Percentiles rank a stretch among this genome's conserved stretches.
These are phyloP conservation scores for Candida jianshihensis DNA, from an alignment of 805 yeast genomes.

Conservation along the genomic window DNA sequence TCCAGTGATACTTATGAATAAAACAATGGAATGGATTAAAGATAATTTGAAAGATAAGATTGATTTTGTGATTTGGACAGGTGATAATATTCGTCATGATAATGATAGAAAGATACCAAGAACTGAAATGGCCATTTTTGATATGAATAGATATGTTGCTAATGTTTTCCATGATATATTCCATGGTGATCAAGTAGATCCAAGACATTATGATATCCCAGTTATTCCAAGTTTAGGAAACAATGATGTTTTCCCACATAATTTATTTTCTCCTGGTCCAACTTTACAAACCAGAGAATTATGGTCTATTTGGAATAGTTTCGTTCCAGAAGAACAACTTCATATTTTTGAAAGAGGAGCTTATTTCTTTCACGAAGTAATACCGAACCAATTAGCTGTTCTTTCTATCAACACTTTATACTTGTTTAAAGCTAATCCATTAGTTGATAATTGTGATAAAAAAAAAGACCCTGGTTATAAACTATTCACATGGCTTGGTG, in stretches of 20 bases:
- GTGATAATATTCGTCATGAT: constrained; percentile 83
- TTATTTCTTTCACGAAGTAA: constrained; percentile 68
- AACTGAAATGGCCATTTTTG: constrained; percentile 63
- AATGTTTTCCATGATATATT: constrained; percentile 45
- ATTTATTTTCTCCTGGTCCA: constrained; percentile 79
- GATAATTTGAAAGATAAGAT: constrained; percentile 63
- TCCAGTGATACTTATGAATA: constrained; percentile 52
- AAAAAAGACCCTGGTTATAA: constrained; percentile 76
- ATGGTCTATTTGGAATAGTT: constrained; percentile 64
- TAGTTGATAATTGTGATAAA: constrained; percentile 72
- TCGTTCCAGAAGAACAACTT: constrained; percentile 70
- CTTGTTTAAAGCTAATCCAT: constrained; percentile 67
- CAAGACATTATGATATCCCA: constrained; percentile 37
- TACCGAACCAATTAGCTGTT: constrained; percentile 73
- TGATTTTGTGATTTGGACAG: constrained; percentile 87
- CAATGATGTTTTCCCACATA: constrained; percentile 87
- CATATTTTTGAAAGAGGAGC: constrained; percentile 72
- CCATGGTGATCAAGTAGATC: constrained; percentile 31
- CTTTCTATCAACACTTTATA: constrained; percentile 74
- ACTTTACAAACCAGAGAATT: constrained; percentile 80
- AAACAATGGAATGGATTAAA: constrained; percentile 61
- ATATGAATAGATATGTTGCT: constrained; percentile 56
- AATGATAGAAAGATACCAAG: constrained; percentile 71
- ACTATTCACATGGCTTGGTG: constrained; percentile 71
- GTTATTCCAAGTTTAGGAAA: constrained; percentile 76